Percentiles rank a stretch among this genome's conserved stretches.
Evolutionary conservation across 2,329 filamentous ascomycete genomes (phyloP).

Genomic region (Paecilomyces fulvus): DNA sequence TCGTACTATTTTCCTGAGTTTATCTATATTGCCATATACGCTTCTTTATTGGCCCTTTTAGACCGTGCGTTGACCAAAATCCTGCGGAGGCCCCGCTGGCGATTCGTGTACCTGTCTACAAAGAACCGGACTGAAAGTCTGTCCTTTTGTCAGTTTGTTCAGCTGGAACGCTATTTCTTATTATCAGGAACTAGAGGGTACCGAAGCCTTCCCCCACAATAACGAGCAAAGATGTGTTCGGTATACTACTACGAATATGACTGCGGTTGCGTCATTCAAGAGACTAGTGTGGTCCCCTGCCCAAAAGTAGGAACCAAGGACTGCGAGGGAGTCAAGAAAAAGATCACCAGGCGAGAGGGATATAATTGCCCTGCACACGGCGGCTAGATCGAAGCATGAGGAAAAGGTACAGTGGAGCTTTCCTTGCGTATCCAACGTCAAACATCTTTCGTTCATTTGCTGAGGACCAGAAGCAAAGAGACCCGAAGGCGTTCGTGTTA

Average conservation of each 20-base stretch:
- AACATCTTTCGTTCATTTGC: background rate
- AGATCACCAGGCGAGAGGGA: constrained; percentile 22
- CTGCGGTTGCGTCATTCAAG: constrained; percentile 26
- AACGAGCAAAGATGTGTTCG: constrained; percentile 23
- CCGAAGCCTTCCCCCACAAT: background rate
- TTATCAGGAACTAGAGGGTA: background rate
- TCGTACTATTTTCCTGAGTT: background rate
- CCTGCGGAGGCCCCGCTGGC: background rate
- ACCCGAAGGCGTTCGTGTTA: background rate
- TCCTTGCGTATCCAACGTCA: background rate
- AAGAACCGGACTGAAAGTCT: background rate
- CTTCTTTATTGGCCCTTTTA: background rate
- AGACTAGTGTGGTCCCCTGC: constrained; percentile 27
- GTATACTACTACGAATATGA: constrained; percentile 29
- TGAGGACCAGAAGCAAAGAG: background rate
- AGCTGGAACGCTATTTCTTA: background rate
- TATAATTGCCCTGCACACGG: constrained; percentile 26
- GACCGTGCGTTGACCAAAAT: background rate
- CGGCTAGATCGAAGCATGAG: background rate
- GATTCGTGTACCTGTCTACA: background rate
- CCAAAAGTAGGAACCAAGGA: constrained; percentile 23
- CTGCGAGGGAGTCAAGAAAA: constrained; percentile 15
- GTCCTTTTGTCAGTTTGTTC: background rate
- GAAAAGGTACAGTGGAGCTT: background rate
- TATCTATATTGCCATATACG: background rate